A percentile compares a stretch with the other conserved stretches of the same genome.
These are phyloP conservation scores for Gleditsia sinensis DNA, from an alignment of 306 rosid genomes.

Conservation along the genomic window DNA sequence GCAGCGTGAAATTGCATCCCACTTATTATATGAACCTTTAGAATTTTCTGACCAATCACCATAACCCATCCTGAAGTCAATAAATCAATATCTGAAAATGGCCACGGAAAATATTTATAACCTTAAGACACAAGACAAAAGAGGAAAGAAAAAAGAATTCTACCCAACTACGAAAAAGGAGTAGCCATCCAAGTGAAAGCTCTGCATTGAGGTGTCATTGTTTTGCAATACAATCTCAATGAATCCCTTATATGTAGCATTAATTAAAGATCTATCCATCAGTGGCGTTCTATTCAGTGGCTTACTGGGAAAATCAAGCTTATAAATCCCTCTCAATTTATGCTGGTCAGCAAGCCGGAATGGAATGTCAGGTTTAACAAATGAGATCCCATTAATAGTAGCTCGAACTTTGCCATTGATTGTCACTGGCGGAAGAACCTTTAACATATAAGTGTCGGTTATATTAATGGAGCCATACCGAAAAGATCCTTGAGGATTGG, in stretches of 20 bases:
- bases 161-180: slow-evolving; percentile 84
- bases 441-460: slow-evolving; percentile 74
- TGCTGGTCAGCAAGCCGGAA: slow-evolving; percentile 81
- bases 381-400: slow-evolving; percentile 81
- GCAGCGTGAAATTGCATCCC: slow-evolving; percentile 85
- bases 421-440: slow-evolving; percentile 52
- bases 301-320: slow-evolving; percentile 78
- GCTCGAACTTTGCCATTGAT: slow-evolving; percentile 61
- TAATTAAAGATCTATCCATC: slow-evolving; percentile 69
- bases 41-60: slow-evolving; percentile 78
- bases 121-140: not conserved
- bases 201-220: slow-evolving; percentile 74
- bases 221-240: slow-evolving; percentile 80
- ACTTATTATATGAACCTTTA: slow-evolving; percentile 65
- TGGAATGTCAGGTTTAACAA: slow-evolving; percentile 66
- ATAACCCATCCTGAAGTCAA: slow-evolving; percentile 65
- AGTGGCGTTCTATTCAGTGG: slow-evolving; percentile 60
- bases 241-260: slow-evolving; percentile 84
- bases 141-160: slow-evolving; percentile 27
- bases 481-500: slow-evolving; percentile 93
- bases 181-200: slow-evolving; percentile 80
- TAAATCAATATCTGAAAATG: slow-evolving; percentile 28
- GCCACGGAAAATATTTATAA: not conserved
- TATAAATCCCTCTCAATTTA: slow-evolving; percentile 65
- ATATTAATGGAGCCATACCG: slow-evolving; percentile 78